Evolutionary conservation across 768 basidiomycete genomes (phyloP).

Genomic region (Serendipita indica): DNA sequence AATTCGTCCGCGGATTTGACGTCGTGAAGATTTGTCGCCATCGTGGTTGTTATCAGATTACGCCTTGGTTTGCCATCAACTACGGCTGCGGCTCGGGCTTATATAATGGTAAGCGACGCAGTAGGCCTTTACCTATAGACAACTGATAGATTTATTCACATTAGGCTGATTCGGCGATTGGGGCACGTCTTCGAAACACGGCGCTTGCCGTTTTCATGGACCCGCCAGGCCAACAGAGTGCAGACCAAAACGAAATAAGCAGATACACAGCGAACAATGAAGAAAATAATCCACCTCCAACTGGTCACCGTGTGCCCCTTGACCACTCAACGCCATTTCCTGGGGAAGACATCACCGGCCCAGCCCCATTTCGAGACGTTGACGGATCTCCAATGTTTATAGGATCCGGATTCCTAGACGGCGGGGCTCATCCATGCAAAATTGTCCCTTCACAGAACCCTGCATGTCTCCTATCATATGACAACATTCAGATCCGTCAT

Average conservation of each 20-base stretch:
- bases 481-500: constrained; percentile 45
- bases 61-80: neutral
- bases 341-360: constrained; percentile 27
- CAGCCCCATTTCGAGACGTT: constrained; percentile 39
- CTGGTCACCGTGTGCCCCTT: constrained; percentile 52
- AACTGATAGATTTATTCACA: too few relatives aligned
- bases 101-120: too few relatives aligned
- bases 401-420: constrained; percentile 52
- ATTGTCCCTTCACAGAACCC: constrained; percentile 44
- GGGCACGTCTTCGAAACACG: too few relatives aligned
- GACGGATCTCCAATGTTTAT: constrained; percentile 48
- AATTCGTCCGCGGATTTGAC: constrained; percentile 59
- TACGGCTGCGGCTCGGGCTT: too few relatives aligned
- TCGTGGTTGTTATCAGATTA: constrained; percentile 12
- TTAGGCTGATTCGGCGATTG: too few relatives aligned
- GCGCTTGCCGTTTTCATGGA: too few relatives aligned
- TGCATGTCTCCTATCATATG: constrained; percentile 44
- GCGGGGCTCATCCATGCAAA: constrained; percentile 73
- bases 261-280: too few relatives aligned
- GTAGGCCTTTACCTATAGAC: too few relatives aligned
- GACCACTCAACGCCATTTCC: constrained; percentile 34
- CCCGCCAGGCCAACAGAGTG: too few relatives aligned
- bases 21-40: constrained; percentile 28
- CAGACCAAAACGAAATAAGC: too few relatives aligned
- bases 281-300: constrained; percentile 43